phyloP scores from a whole-genome alignment of 2,329 filamentous ascomycete genomes.

The Penicillium sp. region DNA sequence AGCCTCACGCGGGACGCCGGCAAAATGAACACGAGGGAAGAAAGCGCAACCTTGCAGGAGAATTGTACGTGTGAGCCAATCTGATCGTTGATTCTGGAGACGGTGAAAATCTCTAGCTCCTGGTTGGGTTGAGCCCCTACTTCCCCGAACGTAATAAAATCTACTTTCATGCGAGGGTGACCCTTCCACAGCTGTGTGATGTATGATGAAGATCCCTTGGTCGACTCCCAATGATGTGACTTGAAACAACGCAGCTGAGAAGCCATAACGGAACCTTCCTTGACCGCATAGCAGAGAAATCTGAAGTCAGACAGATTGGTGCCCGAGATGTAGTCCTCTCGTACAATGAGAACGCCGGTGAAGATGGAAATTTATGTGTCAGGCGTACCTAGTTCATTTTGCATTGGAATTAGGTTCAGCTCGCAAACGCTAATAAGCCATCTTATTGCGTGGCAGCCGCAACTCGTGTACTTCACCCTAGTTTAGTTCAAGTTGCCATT shows the following conservation, averaged over 20 bases:
- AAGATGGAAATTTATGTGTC: slow-evolving; percentile 8
- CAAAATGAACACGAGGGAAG: slow-evolving; percentile 23
- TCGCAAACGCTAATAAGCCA: background rate
- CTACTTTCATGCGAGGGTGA: slow-evolving; percentile 15
- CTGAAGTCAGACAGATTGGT: slow-evolving; percentile 13
- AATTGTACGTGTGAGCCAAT: slow-evolving; percentile 2
- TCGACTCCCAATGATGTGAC: slow-evolving; percentile 1
- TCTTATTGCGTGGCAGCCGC: background rate
- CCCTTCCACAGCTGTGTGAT: slow-evolving; percentile 3
- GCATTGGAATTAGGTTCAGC: slow-evolving; percentile 9
- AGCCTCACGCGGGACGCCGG: background rate
- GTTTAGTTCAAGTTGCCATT: background rate
- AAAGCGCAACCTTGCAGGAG: slow-evolving; percentile 16
- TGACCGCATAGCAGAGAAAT: slow-evolving; percentile 18
- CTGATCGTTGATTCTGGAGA: background rate
- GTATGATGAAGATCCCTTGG: slow-evolving; percentile 3
- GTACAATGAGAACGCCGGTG: slow-evolving; percentile 12
- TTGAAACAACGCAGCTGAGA: slow-evolving; percentile 11
- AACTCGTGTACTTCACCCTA: background rate
- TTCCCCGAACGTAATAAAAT: slow-evolving; percentile 9
- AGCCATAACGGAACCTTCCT: slow-evolving; percentile 9
- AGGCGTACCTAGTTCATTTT: slow-evolving; percentile 5
- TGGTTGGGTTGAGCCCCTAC: background rate
- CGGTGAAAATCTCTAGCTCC: slow-evolving; percentile 4
- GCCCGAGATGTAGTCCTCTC: slow-evolving; percentile 7